Conservation (phyloP, 371 early-diverging fungal genomes). For the Mucor lusitanicus region DNA sequence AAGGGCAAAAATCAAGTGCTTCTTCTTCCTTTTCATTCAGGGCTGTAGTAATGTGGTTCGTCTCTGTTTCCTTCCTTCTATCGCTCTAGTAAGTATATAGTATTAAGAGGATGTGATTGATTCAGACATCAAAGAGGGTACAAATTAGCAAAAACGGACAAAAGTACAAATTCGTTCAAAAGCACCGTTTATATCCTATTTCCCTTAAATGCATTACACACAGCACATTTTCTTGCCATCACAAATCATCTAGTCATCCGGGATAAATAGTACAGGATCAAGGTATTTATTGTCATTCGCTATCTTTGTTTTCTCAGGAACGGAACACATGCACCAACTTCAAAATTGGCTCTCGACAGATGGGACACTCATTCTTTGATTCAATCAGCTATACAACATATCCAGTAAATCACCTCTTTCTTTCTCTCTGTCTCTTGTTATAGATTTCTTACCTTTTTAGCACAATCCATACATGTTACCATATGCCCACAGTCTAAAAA, state of each 20-base stretch:
- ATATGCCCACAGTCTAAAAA: constrained; percentile 64
- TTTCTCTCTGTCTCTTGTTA: neutral
- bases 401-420: neutral
- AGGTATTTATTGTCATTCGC: neutral
- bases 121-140: neutral
- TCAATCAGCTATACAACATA: constrained; percentile 40
- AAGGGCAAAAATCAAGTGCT: neutral
- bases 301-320: neutral
- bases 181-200: neutral
- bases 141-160: neutral
- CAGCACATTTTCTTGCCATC: neutral
- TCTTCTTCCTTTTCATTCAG: neutral
- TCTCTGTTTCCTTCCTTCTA: neutral
- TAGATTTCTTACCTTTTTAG: constrained; percentile 40
- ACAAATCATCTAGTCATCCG: neutral
- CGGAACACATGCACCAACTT: constrained; percentile 56
- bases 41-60: neutral
- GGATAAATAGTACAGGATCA: neutral
- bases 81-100: neutral
- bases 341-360: constrained; percentile 59
- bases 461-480: constrained; percentile 66
- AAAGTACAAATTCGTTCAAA: neutral
- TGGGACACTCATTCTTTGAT: constrained; percentile 61
- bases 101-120: neutral
- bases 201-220: neutral